Conservation (phyloP, 1,284 basidiomycete genomes). For the Ganoderma lucidum region DNA sequence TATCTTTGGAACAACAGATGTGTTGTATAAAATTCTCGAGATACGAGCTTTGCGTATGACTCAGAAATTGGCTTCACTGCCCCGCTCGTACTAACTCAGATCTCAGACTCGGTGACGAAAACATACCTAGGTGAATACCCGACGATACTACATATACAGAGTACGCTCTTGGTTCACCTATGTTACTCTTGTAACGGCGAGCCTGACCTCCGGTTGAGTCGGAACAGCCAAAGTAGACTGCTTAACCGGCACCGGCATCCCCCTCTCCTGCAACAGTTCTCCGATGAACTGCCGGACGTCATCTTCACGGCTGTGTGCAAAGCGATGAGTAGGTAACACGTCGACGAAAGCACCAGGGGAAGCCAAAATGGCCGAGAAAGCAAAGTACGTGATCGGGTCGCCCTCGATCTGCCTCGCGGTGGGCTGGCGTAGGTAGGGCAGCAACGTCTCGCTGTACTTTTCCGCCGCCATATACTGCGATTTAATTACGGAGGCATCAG, state of each 20-base stretch:
- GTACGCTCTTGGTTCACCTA: no score
- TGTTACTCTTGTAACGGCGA: no score
- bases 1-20: no score
- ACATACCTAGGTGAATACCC: no score
- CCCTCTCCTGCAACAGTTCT: slow-evolving; percentile 33
- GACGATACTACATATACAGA: no score
- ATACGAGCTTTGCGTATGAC: no score
- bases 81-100: no score
- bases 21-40: not conserved
- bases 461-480: slow-evolving; percentile 46
- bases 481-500: no score
- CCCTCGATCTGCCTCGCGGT: slow-evolving; percentile 46
- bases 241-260: slow-evolving; percentile 10
- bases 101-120: no score
- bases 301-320: slow-evolving; percentile 34
- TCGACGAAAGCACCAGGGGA: not conserved
- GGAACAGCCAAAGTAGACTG: slow-evolving; percentile 10
- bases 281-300: slow-evolving; percentile 38
- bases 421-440: slow-evolving; percentile 47
- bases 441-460: slow-evolving; percentile 42
- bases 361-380: not conserved
- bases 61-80: no score
- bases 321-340: not conserved
- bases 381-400: slow-evolving; percentile 45
- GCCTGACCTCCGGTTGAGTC: slow-evolving; percentile 15